Percentiles rank a stretch among this genome's conserved stretches.
Conservation (phyloP, 129 eudicot species). For the Heracleum sosnowskyi region DNA sequence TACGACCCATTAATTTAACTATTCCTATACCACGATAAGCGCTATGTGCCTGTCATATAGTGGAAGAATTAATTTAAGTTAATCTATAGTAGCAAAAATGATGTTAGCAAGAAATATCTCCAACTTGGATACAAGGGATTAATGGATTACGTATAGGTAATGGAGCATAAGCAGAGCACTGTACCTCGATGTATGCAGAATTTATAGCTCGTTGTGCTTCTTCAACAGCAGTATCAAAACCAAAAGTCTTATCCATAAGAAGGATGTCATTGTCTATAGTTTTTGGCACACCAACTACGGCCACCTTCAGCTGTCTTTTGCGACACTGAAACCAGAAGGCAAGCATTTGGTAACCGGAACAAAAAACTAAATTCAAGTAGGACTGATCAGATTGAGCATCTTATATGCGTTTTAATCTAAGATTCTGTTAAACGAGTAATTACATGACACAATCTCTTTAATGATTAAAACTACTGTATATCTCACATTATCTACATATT, state of each 20-base stretch:
- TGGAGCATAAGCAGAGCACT: neutral
- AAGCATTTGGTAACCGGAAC: neutral
- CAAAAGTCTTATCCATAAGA: conserved; percentile 98
- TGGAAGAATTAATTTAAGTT: neutral
- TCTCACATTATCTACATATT: neutral
- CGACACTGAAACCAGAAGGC: conserved; percentile 45
- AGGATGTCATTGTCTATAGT: conserved; percentile 96
- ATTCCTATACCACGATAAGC: conserved; percentile 96
- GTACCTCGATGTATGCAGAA: conserved; percentile 95
- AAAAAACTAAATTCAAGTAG: neutral
- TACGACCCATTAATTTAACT: conserved; percentile 97
- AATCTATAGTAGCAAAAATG: neutral
- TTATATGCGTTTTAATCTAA: neutral
- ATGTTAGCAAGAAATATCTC: neutral
- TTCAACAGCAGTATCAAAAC: conserved; percentile 99
- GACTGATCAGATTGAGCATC: neutral
- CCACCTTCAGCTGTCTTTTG: conserved; percentile 74
- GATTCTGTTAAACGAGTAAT: neutral
- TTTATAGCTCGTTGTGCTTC: conserved; percentile 98
- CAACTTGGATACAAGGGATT: neutral
- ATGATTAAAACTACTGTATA: neutral
- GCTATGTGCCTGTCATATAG: conserved; percentile 75
- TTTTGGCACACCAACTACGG: conserved; percentile 98
- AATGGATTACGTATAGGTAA: neutral
- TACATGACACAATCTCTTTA: neutral